Percentiles rank a stretch among this genome's conserved stretches.
Evolutionary conservation across 352 stramenopile genomes (phyloP).

Genomic region (Globisporangium abappressorium): DNA sequence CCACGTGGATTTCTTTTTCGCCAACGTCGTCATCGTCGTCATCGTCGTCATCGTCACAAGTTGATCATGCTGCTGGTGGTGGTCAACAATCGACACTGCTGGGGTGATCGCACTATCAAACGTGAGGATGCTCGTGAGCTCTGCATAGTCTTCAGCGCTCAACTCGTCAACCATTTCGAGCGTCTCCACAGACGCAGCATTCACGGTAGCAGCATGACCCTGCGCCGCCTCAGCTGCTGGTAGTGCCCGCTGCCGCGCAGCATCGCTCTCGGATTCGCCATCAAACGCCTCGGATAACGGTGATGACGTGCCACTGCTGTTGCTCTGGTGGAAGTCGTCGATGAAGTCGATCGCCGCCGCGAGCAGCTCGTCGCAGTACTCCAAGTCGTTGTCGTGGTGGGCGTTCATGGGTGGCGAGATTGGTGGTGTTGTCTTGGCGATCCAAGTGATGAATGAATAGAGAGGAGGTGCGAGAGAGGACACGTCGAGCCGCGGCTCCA

Average conservation of each 20-base stretch:
- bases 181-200: neutral
- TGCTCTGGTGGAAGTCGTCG: neutral
- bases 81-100: neutral
- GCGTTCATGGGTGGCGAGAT: neutral
- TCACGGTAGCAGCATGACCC: neutral
- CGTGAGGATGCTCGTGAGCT: neutral
- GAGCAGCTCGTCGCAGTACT: neutral
- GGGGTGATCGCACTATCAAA: neutral
- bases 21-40: neutral
- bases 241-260: too few species aligned
- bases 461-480: neutral
- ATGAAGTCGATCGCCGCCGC: neutral
- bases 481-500: too few species aligned
- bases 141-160: neutral
- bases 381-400: neutral
- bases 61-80: neutral
- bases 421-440: neutral
- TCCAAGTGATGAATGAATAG: neutral
- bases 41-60: neutral
- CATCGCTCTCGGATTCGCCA: neutral
- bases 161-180: neutral
- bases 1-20: neutral
- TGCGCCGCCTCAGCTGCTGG: neutral
- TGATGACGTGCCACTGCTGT: neutral
- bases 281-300: neutral